Conservation (phyloP, 345 rosid species). For the Jatropha curcas region DNA sequence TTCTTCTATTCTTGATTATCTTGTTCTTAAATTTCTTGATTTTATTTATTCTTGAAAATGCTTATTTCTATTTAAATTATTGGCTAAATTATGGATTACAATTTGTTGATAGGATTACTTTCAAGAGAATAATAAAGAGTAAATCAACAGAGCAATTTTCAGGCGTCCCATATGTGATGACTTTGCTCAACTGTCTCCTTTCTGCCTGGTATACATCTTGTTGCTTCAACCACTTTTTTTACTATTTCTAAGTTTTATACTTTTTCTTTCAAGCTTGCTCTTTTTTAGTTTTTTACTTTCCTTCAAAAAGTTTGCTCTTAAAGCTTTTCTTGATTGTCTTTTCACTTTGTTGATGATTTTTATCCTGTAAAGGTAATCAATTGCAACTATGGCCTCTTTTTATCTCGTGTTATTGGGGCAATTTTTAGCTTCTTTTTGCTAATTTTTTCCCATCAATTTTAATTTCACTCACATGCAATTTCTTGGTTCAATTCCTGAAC, state of each 20-base stretch:
- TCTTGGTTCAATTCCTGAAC: neutral
- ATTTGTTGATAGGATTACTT: slow-evolving; percentile 63
- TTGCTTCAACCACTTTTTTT: slow-evolving; percentile 6
- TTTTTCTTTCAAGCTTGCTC: neutral
- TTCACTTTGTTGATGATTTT: neutral
- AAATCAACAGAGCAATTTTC: slow-evolving; percentile 89
- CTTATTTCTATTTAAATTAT: neutral
- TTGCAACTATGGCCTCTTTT: neutral
- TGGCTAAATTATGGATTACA: neutral
- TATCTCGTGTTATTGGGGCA: neutral
- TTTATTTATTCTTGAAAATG: slow-evolving; percentile 10
- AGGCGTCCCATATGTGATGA: slow-evolving; percentile 95
- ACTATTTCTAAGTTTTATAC: neutral
- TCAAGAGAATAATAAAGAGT: slow-evolving; percentile 66
- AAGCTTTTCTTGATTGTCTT: neutral
- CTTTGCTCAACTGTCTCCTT: slow-evolving; percentile 94
- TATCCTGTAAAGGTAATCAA: neutral
- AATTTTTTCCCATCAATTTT: no score
- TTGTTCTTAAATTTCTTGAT: neutral
- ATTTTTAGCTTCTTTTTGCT: neutral
- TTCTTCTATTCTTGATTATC: neutral
- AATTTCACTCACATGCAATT: no score
- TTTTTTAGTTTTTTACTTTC: no score
- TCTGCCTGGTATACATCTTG: slow-evolving; percentile 71
- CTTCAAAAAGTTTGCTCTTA: neutral